Evolutionary conservation across 805 yeast species (phyloP).

Genomic region (Ogataea methylovora): DNA sequence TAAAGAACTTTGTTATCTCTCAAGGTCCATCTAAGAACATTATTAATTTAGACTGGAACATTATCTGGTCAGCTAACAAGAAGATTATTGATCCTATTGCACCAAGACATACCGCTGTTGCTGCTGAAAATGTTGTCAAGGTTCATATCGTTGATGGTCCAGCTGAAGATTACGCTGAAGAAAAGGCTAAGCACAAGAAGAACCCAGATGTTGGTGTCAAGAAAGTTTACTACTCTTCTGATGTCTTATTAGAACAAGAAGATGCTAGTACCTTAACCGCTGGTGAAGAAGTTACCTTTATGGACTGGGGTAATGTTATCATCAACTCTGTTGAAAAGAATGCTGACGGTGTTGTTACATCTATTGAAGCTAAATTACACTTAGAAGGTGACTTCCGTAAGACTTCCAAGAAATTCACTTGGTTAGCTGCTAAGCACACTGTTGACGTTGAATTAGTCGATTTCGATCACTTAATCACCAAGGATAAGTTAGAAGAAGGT

Average conservation of each 20-base stretch:
- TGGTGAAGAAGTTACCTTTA: constrained; percentile 90
- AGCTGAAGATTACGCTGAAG: constrained; percentile 50
- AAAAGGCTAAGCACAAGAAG: constrained; percentile 90
- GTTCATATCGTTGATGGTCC: constrained; percentile 69
- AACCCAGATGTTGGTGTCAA: constrained; percentile 86
- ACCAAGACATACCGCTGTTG: constrained; percentile 88
- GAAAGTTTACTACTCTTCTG: constrained; percentile 58
- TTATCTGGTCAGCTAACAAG: constrained; percentile 97
- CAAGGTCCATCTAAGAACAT: constrained; percentile 99
- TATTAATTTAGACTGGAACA: constrained; percentile 94
- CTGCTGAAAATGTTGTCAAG: constrained; percentile 54
- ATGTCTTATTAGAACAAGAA: constrained; percentile 74
- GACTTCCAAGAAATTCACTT: constrained; percentile 89
- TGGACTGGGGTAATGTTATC: constrained; percentile 98
- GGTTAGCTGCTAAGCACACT: constrained; percentile 81
- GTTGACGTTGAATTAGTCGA: constrained; percentile 75
- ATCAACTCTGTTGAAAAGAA: constrained; percentile 62
- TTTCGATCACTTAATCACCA: constrained; percentile 90
- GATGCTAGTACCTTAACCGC: constrained; percentile 65
- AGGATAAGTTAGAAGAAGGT: constrained; percentile 91
- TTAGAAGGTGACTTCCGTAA: constrained; percentile 96
- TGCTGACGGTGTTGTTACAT: constrained; percentile 45
- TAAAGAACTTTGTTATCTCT: constrained; percentile 83
- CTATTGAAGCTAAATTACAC: constrained; percentile 72
- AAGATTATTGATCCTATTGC: constrained; percentile 96